A percentile compares a stretch with the other conserved stretches of the same genome.
Evolutionary conservation across 306 rosid species (phyloP).

Genomic region (Malus orientalis): DNA sequence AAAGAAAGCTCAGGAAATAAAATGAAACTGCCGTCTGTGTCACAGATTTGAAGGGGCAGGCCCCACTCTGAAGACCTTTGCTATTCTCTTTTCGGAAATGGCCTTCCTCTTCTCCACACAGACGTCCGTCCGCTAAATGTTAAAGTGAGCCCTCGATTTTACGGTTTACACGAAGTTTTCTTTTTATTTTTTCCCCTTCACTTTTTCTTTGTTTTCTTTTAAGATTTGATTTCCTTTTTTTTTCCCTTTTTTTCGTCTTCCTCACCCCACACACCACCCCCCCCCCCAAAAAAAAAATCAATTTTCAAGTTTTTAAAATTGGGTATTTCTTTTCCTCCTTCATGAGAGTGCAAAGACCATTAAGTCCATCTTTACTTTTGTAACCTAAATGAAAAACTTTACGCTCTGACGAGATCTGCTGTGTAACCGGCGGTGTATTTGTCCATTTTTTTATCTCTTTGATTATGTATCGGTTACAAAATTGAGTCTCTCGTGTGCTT

Average conservation of each 20-base stretch:
- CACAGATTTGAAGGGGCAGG: conserved; percentile 70
- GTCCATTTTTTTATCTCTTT: no score
- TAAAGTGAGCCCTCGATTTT: conserved; percentile 3
- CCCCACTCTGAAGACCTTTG: conserved; percentile 66
- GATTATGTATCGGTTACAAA: neutral
- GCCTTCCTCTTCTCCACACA: neutral
- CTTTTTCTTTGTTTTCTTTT: neutral
- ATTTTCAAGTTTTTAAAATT: neutral
- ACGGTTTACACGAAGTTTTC: neutral
- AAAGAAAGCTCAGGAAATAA: conserved; percentile 30
- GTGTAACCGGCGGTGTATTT: neutral
- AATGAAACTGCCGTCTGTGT: conserved; percentile 66
- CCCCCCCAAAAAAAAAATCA: neutral
- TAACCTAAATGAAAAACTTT: neutral
- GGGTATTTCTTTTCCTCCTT: neutral
- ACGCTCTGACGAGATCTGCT: neutral
- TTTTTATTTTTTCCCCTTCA: neutral
- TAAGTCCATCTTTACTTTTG: neutral
- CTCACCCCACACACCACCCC: neutral
- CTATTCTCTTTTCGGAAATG: conserved; percentile 32
- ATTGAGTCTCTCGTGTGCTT: neutral
- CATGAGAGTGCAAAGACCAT: neutral
- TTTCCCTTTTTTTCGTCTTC: neutral
- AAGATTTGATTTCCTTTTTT: neutral
- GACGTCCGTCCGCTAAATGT: neutral